Base-by-base conservation (phyloP, 768 basidiomycete genomes). In the Serendipita sp. region DNA sequence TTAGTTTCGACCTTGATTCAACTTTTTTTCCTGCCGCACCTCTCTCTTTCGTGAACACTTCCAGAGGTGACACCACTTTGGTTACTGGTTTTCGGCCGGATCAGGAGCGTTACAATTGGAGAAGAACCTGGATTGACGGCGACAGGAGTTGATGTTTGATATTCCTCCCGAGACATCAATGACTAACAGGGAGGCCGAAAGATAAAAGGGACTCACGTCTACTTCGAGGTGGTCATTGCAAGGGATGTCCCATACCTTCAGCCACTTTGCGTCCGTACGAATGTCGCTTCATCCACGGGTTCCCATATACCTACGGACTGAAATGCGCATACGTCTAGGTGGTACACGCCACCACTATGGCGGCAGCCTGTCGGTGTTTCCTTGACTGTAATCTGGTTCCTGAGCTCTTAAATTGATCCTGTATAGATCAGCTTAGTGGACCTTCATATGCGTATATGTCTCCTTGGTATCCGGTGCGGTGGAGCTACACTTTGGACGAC, bases 181-280 rank as follows among this genome's bases (percentile, higher is more conserved):
- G 51, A 11, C 34, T 23, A 23, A 1, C 23, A 23, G 23, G 23
- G 23, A 23, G 23, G 23, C 23, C 23, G 23, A 23, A 23, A 1
- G 64, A 45, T n/a, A 45, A 63, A 3, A 0, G 56, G 4, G 3
- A 77, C 86, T 67, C 72, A 88, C 88, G 28, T 83, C 76, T 23
- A 23, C 23, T 28, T 85, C 80, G 18, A 76, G 73, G 76, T 86
- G 89, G 16, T 86, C 85, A 44, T 81, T 76, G 73, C 88, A 99
- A 34, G 84, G 81, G 73, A 98, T 97, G 75, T 99, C 96, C 96
- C 96, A 99, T 3, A 85, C 88, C 76, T 85, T 91, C 46, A 95
- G 69, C 91, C 91, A 94, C 71, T 84, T 85, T 0, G 91, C 85
- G 45, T 76, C 80, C 62, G 79, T 72, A 69, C 96, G 23, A 98